Percentiles rank a stretch among this genome's conserved stretches.
Conservation (phyloP, 1,284 basidiomycete genomes). For the Puccinia sorghi region DNA sequence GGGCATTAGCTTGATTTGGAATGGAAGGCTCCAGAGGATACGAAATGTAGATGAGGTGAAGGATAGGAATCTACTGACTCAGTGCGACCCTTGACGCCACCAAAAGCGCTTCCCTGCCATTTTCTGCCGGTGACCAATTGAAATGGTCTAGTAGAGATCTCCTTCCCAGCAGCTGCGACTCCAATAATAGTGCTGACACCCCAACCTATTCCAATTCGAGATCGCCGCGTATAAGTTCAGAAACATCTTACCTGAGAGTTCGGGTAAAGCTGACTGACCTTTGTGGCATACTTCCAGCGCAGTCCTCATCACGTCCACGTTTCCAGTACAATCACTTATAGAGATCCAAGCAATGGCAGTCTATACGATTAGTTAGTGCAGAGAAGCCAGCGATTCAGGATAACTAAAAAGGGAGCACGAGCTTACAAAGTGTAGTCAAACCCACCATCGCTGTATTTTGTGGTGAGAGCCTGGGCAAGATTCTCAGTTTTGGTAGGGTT, state of each 20-base stretch:
- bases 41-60: background rate
- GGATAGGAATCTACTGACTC: slow-evolving; percentile 62
- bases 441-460: slow-evolving; percentile 90
- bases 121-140: slow-evolving; percentile 83
- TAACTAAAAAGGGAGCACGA: background rate
- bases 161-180: slow-evolving; percentile 75
- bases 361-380: slow-evolving; percentile 9
- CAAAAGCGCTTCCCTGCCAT: slow-evolving; percentile 95
- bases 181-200: slow-evolving; percentile 91
- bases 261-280: slow-evolving; percentile 52
- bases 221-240: background rate
- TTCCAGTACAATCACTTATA: slow-evolving; percentile 81
- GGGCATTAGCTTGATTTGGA: background rate
- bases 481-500: slow-evolving; percentile 75
- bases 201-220: slow-evolving; percentile 68
- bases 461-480: slow-evolving; percentile 82
- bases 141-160: slow-evolving; percentile 92
- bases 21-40: background rate
- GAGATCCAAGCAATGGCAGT: background rate
- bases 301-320: slow-evolving; percentile 90
- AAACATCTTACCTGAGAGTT: background rate
- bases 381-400: background rate
- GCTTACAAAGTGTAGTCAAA: slow-evolving; percentile 83
- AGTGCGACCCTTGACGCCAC: slow-evolving; percentile 95
- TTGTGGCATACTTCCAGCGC: slow-evolving; percentile 98